Evolutionary conservation across 495 filamentous ascomycete species (phyloP), one percentile per base, ranked within the genome.

Genomic region (Penicillium bovifimosum): DNA sequence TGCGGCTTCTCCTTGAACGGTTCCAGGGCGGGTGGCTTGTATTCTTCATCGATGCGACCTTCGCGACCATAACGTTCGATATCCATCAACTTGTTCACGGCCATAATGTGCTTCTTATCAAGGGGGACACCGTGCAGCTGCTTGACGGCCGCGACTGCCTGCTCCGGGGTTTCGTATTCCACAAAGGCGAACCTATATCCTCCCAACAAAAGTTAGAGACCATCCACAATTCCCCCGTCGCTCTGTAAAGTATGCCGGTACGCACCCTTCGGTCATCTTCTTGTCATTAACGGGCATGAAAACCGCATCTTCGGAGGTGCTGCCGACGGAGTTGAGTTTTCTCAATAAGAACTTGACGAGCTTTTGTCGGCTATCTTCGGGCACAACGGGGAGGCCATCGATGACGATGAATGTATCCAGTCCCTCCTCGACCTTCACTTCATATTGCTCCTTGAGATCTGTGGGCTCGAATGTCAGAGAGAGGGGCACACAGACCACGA

Each of bases 11-110:
- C 86, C 59, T 80, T 73, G 72, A 96, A 97, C 1, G 81, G 76
- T 52, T 91, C 86, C 50, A 92, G 80, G 51, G 78, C 60, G 31
- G 93, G 92, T 6, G 86, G 77, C 26, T 80, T 79, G 68, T 96
- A 96, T 55, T 90, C 84, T 61, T 98, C 93, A 47, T 95, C 85
- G 61, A 98, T 81, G 29, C 90, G 84, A 55, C 95, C 93, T 73
- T 96, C 92, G 13, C 90, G 82, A 26, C 93, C 93, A 71, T 91
- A 98, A 52, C 92, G 86, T 58, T 97, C 93, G 60, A 98, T 88
- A 70, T 98, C 93, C 62, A 92, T 96, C 64, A 98, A 76, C 73
- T 98, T 98, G 81, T 98, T 98, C 63, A 97, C 91, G 55, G 82
- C 79, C 54, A 98, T 81, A 17, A 86, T 95, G 78, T 98, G 90